phyloP scores from a whole-genome alignment of 2,329 filamentous ascomycete genomes.

The Cladosporium velox region DNA sequence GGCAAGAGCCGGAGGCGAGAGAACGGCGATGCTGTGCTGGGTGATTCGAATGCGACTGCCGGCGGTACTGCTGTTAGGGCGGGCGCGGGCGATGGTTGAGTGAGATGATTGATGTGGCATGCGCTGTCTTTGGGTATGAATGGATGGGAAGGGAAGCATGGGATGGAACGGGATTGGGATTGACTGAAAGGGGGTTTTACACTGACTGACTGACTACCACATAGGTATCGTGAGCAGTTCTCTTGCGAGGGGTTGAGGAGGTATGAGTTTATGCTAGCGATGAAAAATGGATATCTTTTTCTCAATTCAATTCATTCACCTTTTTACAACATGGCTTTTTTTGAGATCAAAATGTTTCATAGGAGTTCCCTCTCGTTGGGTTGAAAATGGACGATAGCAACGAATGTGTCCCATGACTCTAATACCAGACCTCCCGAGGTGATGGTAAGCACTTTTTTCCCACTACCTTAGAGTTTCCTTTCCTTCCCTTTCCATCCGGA shows the following conservation, averaged over 20 bases:
- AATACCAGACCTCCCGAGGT: too few species aligned
- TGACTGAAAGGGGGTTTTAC: not conserved
- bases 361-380: not conserved
- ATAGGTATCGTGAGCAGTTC: slow-evolving; percentile 12
- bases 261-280: slow-evolving; percentile 21
- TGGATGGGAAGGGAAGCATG: not conserved
- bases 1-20: slow-evolving; percentile 18
- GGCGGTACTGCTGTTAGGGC: slow-evolving; percentile 27
- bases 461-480: too few species aligned
- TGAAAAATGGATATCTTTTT: not conserved
- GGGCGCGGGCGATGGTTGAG: slow-evolving; percentile 23
- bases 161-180: not conserved
- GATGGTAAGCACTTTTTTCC: too few species aligned
- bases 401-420: too few species aligned
- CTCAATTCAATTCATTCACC: not conserved
- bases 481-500: not conserved
- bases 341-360: not conserved
- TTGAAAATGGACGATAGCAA: not conserved
- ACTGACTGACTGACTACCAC: not conserved
- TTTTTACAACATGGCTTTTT: not conserved
- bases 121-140: not conserved
- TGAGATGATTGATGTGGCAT: not conserved
- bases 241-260: not conserved
- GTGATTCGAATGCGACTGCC: slow-evolving; percentile 22
- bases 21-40: slow-evolving; percentile 19